These are phyloP conservation scores for Tremellales sp. DNA, from an alignment of 1,284 basidiomycete species.

Conservation along the genomic window DNA sequence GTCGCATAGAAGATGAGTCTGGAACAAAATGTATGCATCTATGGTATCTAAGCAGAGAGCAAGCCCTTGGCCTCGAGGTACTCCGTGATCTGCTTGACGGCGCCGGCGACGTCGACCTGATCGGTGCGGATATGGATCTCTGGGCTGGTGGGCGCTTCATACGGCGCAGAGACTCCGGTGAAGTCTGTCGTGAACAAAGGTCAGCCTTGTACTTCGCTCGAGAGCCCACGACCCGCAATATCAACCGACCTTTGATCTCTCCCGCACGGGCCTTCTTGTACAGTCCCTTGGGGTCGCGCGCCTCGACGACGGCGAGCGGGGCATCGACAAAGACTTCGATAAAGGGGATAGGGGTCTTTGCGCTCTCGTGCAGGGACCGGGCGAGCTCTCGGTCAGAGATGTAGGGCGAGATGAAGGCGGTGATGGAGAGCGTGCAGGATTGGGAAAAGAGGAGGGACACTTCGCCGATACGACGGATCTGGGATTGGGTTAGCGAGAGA, in stretches of 20 bases:
- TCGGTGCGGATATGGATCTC: conserved; percentile 93
- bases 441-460: conserved; percentile 93
- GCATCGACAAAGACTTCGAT: conserved; percentile 95
- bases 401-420: conserved; percentile 99
- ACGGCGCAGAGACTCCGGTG: conserved; percentile 95
- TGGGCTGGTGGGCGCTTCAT: conserved; percentile 79
- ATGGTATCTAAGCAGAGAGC: conserved; percentile 23
- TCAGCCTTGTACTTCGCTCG: background rate
- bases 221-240: background rate
- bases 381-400: conserved; percentile 79
- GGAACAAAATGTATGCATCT: conserved; percentile 1
- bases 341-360: conserved; percentile 63
- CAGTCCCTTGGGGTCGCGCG: conserved; percentile 92
- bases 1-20: background rate
- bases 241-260: conserved; percentile 80
- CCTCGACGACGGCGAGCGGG: conserved; percentile 80
- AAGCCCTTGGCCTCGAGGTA: conserved; percentile 66
- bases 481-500: background rate
- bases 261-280: conserved; percentile 97
- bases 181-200: too few species aligned
- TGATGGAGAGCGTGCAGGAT: conserved; percentile 77
- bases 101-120: conserved; percentile 70
- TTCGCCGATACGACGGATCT: conserved; percentile 92
- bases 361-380: conserved; percentile 72
- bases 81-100: conserved; percentile 74